These are phyloP conservation scores for Solanum pinnatisectum DNA, from an alignment of 257 asterid genomes.

Conservation along the genomic window DNA sequence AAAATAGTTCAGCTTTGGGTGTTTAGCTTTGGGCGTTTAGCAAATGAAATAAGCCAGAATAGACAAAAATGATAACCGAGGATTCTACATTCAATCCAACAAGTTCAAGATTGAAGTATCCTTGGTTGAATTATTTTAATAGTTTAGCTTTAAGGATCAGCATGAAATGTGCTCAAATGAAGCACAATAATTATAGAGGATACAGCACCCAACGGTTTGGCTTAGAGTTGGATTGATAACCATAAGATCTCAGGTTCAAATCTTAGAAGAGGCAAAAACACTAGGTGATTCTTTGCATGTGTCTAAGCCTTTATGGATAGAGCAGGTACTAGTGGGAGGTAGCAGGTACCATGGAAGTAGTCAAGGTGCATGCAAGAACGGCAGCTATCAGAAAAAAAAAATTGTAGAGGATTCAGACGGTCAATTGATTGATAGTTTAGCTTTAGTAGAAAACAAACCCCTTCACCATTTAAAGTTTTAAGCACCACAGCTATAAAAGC, in stretches of 20 bases:
- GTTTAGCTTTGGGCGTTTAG: not conserved
- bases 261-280: not conserved
- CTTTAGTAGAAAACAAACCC: not conserved
- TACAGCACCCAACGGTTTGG: not conserved
- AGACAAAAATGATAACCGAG: not conserved
- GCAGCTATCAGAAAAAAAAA: not conserved
- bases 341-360: not conserved
- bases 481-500: not conserved
- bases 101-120: not conserved
- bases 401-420: not conserved
- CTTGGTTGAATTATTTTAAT: not conserved
- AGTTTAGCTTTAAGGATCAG: not conserved
- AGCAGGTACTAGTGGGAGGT: not conserved
- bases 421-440: not conserved
- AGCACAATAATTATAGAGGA: not conserved
- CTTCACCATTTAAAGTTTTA: not conserved
- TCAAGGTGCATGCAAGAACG: not conserved
- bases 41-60: not conserved
- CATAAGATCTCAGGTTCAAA: not conserved
- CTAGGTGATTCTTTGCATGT: not conserved
- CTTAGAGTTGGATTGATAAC: not conserved
- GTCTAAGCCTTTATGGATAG: not conserved
- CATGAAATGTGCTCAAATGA: not conserved
- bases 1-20: not conserved
- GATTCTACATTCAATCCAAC: not conserved